These are phyloP conservation scores for Tilletia horrida DNA, from an alignment of 1,284 basidiomycete genomes.

Conservation along the genomic window DNA sequence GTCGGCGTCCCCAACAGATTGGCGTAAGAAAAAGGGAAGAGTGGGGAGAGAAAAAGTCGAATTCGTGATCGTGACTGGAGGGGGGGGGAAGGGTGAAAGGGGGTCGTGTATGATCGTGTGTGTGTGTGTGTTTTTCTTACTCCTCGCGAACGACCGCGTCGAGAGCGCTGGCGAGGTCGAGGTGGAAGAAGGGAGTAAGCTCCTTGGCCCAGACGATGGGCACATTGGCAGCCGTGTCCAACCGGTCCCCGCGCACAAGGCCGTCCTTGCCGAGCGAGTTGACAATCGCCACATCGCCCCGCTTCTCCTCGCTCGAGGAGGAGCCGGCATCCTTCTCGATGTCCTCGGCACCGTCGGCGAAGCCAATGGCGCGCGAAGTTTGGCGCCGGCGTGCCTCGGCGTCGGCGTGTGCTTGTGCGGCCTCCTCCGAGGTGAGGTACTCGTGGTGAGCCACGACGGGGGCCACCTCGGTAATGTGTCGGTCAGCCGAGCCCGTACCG, in stretches of 20 bases:
- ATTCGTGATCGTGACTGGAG: no score
- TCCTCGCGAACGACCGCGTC: conserved; percentile 60
- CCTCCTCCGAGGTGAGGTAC: conserved; percentile 14
- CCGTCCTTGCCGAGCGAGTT: neutral
- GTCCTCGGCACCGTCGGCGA: conserved; percentile 14
- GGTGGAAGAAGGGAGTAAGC: conserved; percentile 78
- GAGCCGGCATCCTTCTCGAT: conserved; percentile 28
- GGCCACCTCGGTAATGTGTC: conserved; percentile 36
- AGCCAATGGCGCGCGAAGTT: neutral
- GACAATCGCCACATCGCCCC: no score
- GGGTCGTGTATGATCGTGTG: no score
- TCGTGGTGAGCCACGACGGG: conserved; percentile 60
- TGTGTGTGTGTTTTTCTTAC: neutral
- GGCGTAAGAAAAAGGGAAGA: no score
- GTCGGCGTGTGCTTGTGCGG: neutral
- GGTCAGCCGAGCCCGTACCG: conserved; percentile 31
- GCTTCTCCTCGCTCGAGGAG: conserved; percentile 4
- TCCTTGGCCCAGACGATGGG: conserved; percentile 55
- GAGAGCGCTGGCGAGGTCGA: conserved; percentile 73
- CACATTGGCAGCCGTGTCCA: conserved; percentile 27
- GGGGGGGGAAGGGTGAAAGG: no score
- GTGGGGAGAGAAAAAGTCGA: no score
- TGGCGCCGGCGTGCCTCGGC: neutral
- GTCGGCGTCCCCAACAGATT: no score
- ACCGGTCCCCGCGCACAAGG: neutral